phyloP scores from a whole-genome alignment of 805 yeast genomes.

The Starmerella sp. region DNA sequence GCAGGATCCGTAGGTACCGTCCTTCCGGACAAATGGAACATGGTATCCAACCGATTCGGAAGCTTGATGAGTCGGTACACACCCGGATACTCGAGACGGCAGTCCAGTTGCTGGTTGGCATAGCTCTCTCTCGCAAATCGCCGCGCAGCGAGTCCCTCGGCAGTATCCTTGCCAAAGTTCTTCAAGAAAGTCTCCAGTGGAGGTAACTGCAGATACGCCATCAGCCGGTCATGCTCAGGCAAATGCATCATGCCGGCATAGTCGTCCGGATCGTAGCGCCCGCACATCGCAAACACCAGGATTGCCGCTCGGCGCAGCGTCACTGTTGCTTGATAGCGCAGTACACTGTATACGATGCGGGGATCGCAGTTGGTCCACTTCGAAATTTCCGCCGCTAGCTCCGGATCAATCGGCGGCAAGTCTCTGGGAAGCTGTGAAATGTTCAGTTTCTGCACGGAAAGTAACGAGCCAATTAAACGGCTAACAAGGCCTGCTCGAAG shows the following conservation, averaged over 20 bases:
- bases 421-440: background rate
- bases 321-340: slow-evolving; percentile 18
- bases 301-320: slow-evolving; percentile 19
- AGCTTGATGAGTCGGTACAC: slow-evolving; percentile 47
- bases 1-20: slow-evolving; percentile 54
- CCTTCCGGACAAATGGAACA: slow-evolving; percentile 39
- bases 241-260: slow-evolving; percentile 17
- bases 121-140: background rate
- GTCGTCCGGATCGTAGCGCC: slow-evolving; percentile 22
- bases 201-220: slow-evolving; percentile 22
- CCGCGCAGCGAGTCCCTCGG: slow-evolving; percentile 12
- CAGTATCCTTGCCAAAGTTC: slow-evolving; percentile 10
- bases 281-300: slow-evolving; percentile 18
- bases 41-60: slow-evolving; percentile 55
- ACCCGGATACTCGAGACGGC: slow-evolving; percentile 50
- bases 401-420: background rate
- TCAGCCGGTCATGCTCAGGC: slow-evolving; percentile 22
- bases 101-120: slow-evolving; percentile 1
- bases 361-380: slow-evolving; percentile 15
- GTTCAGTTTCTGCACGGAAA: background rate
- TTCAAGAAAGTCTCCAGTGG: slow-evolving; percentile 13
- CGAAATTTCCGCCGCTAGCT: background rate
- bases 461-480: slow-evolving; percentile 4
- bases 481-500: slow-evolving; percentile 7
- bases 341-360: slow-evolving; percentile 5